Base-by-base conservation (phyloP, 1,284 basidiomycete species). In the Singerocomus inundabilis region DNA sequence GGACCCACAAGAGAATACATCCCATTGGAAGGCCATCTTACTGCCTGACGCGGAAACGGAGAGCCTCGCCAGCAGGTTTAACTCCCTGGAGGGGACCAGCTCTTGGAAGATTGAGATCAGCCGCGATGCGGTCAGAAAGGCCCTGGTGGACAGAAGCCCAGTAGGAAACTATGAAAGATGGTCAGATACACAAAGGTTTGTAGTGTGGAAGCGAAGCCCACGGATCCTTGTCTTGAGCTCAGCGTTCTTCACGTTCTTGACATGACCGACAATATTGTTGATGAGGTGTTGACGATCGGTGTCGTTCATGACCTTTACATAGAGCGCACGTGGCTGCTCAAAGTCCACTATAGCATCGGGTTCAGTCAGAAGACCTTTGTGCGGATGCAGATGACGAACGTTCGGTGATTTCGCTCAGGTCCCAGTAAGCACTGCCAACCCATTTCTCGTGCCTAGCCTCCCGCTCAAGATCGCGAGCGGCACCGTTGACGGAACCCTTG, bases 271-370 rank as follows among this genome's bases (percentile, higher is more conserved):
- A 49, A 96, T 74, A 65, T 94, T 94, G 65, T 77, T 64, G 59
- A 95, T 79, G 59, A 88, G 85, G 58, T 88, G 83, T 55, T 82
- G 76, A 43, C 82, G 78, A 49, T 80, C 79, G 21, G 73, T 73
- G 52, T 91, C 84, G 54, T 77, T 79, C 75, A 92, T 88, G 24
- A 95, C 93, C 61, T 82, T 85, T 55, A 71, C 64, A 80, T 84
- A 96, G 39, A 97, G 74, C 13, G 76, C 82, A 51, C 92, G 82
- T 7, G 94, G 92, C 64, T 94, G 92, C 72, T 92, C 89, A 64
- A 97, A 97, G 78, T 97, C 93, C 62, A 90, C 82, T 86, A 63
- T 48, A 28, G 9, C 24, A 32, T 37, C 33, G 57, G 37, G 28
- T 12, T 56, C 29, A 53, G 28, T 35, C 5, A 6, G 21, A 39